Conservation (phyloP, 2,329 filamentous ascomycete genomes). For the Trichoderma sp. region DNA sequence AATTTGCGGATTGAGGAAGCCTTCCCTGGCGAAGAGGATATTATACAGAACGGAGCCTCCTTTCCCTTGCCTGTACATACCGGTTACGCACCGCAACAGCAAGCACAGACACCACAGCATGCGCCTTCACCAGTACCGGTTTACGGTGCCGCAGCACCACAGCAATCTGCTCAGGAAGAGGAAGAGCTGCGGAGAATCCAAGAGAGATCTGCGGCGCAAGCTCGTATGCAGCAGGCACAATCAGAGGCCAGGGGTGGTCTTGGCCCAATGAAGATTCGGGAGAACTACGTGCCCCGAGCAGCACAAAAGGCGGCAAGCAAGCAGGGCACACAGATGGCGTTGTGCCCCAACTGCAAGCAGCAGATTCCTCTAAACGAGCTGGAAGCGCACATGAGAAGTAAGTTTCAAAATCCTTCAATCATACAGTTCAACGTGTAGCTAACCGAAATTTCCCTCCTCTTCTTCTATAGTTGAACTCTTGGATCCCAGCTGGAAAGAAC, state of each 20-base stretch:
- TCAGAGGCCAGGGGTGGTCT: slow-evolving; percentile 72
- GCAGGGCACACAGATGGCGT: slow-evolving; percentile 66
- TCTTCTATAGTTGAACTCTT: slow-evolving; percentile 74
- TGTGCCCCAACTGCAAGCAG: slow-evolving; percentile 93
- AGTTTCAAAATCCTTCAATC: slow-evolving; percentile 36
- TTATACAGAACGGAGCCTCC: slow-evolving; percentile 54
- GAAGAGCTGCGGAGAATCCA: slow-evolving; percentile 67
- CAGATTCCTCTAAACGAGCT: slow-evolving; percentile 85
- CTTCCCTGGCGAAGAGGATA: slow-evolving; percentile 76
- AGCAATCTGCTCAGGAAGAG: slow-evolving; percentile 55
- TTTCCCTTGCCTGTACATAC: slow-evolving; percentile 53
- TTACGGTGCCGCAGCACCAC: slow-evolving; percentile 34
- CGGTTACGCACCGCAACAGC: slow-evolving; percentile 44
- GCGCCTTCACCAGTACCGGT: slow-evolving; percentile 48
- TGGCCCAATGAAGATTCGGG: slow-evolving; percentile 83
- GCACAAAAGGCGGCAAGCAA: slow-evolving; percentile 71
- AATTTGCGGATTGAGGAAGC: slow-evolving; percentile 91
- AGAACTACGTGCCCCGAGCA: slow-evolving; percentile 88
- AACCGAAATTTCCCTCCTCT: not conserved
- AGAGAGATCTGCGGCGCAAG: slow-evolving; percentile 63
- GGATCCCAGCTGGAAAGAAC: slow-evolving; percentile 94
- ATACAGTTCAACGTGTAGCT: not conserved
- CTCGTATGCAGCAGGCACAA: slow-evolving; percentile 74
- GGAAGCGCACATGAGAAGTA: slow-evolving; percentile 88
- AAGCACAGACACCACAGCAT: slow-evolving; percentile 41